Conservation (phyloP, 2,329 filamentous ascomycete genomes). For the Colletotrichum magnum region DNA sequence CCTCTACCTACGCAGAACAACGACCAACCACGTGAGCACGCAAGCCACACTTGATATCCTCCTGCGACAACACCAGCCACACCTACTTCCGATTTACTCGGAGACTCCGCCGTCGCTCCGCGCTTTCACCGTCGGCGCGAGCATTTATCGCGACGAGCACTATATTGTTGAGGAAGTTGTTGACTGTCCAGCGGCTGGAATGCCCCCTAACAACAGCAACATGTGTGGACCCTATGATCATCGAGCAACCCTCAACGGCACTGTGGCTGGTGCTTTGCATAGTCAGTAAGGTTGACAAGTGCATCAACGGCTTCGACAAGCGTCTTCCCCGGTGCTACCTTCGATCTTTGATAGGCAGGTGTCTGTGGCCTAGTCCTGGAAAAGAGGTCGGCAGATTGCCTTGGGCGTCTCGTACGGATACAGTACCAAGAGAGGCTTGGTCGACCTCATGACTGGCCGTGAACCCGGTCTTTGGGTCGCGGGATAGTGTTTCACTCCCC, state of each 20-base stretch:
- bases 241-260: constrained; percentile 7
- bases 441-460: constrained; percentile 7
- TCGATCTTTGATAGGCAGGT: constrained; percentile 5
- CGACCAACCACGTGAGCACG: constrained; percentile 20
- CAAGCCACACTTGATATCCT: constrained; percentile 27
- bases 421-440: constrained; percentile 9
- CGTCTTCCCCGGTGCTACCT: constrained; percentile 4
- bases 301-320: constrained; percentile 3
- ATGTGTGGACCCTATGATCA: neutral
- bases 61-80: constrained; percentile 29
- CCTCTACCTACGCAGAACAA: constrained; percentile 12
- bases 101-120: constrained; percentile 14
- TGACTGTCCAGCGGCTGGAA: constrained; percentile 8
- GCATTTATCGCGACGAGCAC: neutral
- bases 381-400: neutral
- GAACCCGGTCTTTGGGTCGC: constrained; percentile 31
- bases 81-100: neutral
- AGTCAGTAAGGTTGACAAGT: neutral
- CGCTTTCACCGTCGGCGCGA: neutral
- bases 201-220: neutral
- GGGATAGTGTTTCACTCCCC: constrained; percentile 3
- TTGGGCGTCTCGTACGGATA: neutral
- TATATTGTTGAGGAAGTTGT: constrained; percentile 3
- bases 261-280: constrained; percentile 32
- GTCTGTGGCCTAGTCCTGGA: neutral